Evolutionary conservation across 2,329 filamentous ascomycete genomes (phyloP), one percentile per base, ranked within the genome.

Genomic region (Stagonosporopsis cucurbitacearum): DNA sequence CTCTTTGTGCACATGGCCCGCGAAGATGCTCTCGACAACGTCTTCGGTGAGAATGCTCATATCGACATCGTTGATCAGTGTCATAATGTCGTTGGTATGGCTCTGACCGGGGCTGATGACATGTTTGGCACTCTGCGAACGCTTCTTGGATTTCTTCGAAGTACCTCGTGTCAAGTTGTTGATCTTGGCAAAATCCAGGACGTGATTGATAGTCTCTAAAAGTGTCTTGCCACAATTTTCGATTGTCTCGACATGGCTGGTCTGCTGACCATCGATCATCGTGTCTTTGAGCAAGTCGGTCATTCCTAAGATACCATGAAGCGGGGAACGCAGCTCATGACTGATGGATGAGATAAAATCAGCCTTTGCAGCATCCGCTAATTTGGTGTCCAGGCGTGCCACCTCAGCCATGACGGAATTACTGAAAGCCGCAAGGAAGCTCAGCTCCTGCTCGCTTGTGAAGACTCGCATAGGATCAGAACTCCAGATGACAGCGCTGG

Each of bases 331-430:
- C 13, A 88, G 71, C 65, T 88, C 86, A 63, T 88, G 86, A 3
- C 82, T 85, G 6, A 88, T 80, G 1, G 82, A 86, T 0, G 83
- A 82, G 7, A 88, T 79, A 32, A 86, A 82, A 53, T 86, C 84
- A 1, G 81, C 80, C 65, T 86, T 86, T 37, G 83, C 82, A 43
- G 67, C 64, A 44, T 76, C 73, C 15, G 74, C 73, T 8, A 71
- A 51, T 20, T 72, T 73, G n/a, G 73, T 74, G 36, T 77, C 73
- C 6, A 77, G 42, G 15, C 74, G 67, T 39, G 73, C 70, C 3
- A 77, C 67, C 41, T 76, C 75, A 7, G 71, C 70, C 75, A 77
- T 77, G 33, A 75, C 65, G 35, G 70, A 75, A 43, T 75, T 74
- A 40, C 72, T 72, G 50, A 77, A 77, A 2, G 74, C 73, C 23